Evolutionary conservation across 2,329 filamentous ascomycete genomes (phyloP).

Genomic region (Sporothrix variecibatus): DNA sequence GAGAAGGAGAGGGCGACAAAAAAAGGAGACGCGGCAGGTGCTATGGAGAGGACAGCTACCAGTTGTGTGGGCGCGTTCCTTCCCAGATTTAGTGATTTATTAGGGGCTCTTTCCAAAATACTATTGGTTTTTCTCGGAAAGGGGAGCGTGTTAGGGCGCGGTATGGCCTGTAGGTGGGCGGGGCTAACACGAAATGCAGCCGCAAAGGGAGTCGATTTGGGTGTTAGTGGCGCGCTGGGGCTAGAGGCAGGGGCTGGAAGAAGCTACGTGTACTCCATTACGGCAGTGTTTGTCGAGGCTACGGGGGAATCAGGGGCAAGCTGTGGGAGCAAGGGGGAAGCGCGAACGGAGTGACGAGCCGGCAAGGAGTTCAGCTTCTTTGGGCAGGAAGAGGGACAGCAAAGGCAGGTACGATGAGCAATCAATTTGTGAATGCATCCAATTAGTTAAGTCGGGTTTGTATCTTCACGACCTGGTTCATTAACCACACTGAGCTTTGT

Average conservation of each 20-base stretch:
- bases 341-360: background rate
- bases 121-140: background rate
- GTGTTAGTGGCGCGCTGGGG: conserved; percentile 12
- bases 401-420: background rate
- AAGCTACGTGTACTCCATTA: conserved; percentile 20
- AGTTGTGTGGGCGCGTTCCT: background rate
- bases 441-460: no score
- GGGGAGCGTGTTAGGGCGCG: conserved; percentile 1
- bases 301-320: background rate
- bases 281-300: background rate
- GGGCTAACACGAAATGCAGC: conserved; percentile 8
- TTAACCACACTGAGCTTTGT: background rate
- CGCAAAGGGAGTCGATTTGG: background rate
- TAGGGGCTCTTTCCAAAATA: background rate
- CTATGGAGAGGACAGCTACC: background rate
- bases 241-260: conserved; percentile 6
- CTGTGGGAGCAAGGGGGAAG: conserved; percentile 10
- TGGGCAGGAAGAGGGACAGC: background rate
- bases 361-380: background rate
- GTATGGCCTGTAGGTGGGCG: background rate
- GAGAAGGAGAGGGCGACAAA: background rate
- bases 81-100: background rate
- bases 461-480: background rate
- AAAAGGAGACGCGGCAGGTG: conserved; percentile 19
- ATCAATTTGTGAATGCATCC: background rate